Base-by-base conservation (phyloP, 257 asterid genomes). In the Ehretia macrophylla region DNA sequence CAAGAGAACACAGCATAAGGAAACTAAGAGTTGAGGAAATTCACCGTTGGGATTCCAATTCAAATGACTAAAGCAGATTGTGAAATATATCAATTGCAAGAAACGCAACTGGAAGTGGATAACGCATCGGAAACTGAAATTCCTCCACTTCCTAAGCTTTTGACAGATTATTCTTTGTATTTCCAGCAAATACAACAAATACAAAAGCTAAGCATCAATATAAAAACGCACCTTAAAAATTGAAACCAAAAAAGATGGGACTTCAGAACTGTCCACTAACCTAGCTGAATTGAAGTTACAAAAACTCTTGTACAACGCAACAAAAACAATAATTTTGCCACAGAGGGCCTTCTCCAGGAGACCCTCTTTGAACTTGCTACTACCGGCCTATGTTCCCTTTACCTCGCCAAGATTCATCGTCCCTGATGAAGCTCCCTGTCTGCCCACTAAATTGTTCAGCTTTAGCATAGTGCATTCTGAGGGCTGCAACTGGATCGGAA, bases 401-500 rank as follows among this genome's bases (percentile, higher is more conserved):
- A 27, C 35, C 35, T 27, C 35, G 3, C 35, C 35, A 27, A 27
- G 35, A 42, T 2, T 42, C 16, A 42, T 42, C 91, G 64, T 83
- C 85, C 47, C 81, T 67, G 60, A 75, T 70, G 59, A 77, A 59
- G 60, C 66, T 69, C 5, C 81, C 80, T 16, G 71, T 27, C 70
- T 75, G 80, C 72, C 78, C 72, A 18, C 66, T 75, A 18, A 74
- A 64, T 65, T 78, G 88, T 20, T 87, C 89, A 0, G 81, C 70
- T 60, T 84, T 83, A 0, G 90, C 84, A 71, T 79, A 86, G 62
- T 86, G 95, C 95, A 84, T 69, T 68, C 77, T 82, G 20, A 88
- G 77, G 65, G 95, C 96, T n/a, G 95, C 79, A 21, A 82, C 95
- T 0, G 99, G 95, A 68, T 90, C 95, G 4, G 96, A 80, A 63